Evolutionary conservation across 352 stramenopile species (phyloP), one percentile per base, ranked within the genome.

Genomic region (Phytophthora meadii): DNA sequence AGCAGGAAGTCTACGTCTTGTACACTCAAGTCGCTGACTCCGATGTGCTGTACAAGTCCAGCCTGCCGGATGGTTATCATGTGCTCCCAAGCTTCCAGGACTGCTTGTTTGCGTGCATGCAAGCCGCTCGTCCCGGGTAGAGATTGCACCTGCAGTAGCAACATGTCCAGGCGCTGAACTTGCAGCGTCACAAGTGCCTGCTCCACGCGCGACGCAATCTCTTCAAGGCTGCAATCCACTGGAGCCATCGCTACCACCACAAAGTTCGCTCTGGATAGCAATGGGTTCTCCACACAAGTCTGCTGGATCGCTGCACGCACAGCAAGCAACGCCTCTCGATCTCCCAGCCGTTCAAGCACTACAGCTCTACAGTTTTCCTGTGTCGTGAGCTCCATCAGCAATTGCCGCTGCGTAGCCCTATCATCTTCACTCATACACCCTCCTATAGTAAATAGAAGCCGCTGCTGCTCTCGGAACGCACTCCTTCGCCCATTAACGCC

Each of bases 1-100:
- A 82, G 65, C 19, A 89, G 45, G 37, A 92, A 87, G 65, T 92
- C 83, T 5, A 86, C 75, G 46, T 88, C 79, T 58, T 84, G 72
- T 30, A 82, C 67, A 6, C 50, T 70, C 19, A 88, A 81, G 40
- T 79, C 73, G 34, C 70, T 79, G 17, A 87, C 46, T 0, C 83
- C 81, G 8, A 89, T 77, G 9, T 76, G 51, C 34, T 58, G 39
- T 1, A 72, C 77, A 1, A 88, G 57, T 5, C 76, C 81, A 28
- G 49, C 32, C 39, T 72, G 59, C 39, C 81, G 68, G 5, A 88
- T 44, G 22, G 36, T 60, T 27, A 77, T 57, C 61, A 88, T 81
- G 25, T 65, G 49, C 1, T 79, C 53, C 81, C 83, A 92, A 17
- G 72, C 76, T 15, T 65, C 41, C 11, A 88, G 28, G 8, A 89